Evolutionary conservation across 352 stramenopile species (phyloP), one percentile per base, ranked within the genome.

Genomic region (Globisporangium spiculum): DNA sequence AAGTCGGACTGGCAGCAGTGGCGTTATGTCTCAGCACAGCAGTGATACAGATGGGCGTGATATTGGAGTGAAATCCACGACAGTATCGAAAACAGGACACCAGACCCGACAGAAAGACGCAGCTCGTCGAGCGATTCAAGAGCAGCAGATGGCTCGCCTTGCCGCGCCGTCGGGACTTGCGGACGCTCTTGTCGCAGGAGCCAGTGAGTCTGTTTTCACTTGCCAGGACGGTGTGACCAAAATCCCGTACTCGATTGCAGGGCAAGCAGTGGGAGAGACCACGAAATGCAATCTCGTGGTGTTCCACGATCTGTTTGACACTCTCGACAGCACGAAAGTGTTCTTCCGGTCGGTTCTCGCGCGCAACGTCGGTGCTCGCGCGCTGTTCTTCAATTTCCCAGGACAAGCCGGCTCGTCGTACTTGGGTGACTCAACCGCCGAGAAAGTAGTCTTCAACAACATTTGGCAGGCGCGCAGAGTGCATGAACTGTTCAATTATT

Each of bases 291-390:
- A 95, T 67, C 72, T 98, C 48, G 79, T 98, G 7, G 86, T 98
- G 2, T 92, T 97, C 62, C 88, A 97, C 63, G 93, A 98, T 65
- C 85, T 98, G 5, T 98, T 98, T 68, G 93, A 98, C 71, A 98
- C 92, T 1, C 75, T 95, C 52, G 93, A 98, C 53, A 90, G 84
- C 65, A 96, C 87, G 14, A 84, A 89, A 56, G 88, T 98, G 1
- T 93, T 98, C 22, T 96, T 98, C 52, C 81, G 88, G 27, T 71
- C 87, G 3, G 76, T 98, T 27, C 62, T 97, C 4, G 78, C 83
- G 2, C 79, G 87, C 58, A 81, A 97, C 52, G 72, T 91, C 5
- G 94, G 91, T 6, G 87, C 88, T 6, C 88, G 94, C 62, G 85
- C 89, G 4, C 73, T 98, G 9, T 76, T 97, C 36, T 97, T 98